Evolutionary conservation across 371 early-diverging fungal species (phyloP).

Genomic region (Quaeritorhiza haematococci): DNA sequence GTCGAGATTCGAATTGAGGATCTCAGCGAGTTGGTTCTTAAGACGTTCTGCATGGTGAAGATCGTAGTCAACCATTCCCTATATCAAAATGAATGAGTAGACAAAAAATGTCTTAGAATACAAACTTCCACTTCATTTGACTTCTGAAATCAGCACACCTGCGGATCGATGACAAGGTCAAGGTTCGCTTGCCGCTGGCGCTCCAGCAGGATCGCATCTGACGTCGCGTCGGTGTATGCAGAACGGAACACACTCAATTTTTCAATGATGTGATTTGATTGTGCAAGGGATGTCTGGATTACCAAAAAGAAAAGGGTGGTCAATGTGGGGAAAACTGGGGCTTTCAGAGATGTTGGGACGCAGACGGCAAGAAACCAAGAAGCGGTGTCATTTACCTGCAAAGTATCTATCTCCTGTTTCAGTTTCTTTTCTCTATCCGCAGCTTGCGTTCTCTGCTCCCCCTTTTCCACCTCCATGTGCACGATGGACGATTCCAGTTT

Average conservation of each 20-base stretch:
- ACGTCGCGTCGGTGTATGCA: constrained; percentile 23
- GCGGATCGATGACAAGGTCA: constrained; percentile 28
- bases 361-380: too few species aligned
- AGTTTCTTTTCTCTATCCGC: constrained; percentile 18
- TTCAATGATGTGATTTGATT: constrained; percentile 38
- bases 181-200: too few species aligned
- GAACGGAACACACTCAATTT: constrained; percentile 42
- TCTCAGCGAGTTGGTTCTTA: constrained; percentile 38
- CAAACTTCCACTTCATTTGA: too few species aligned
- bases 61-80: constrained; percentile 40
- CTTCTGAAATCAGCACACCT: too few species aligned
- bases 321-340: background rate
- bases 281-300: constrained; percentile 22
- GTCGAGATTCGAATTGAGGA: constrained; percentile 39
- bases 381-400: constrained; percentile 21
- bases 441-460: constrained; percentile 15
- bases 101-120: too few species aligned
- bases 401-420: constrained; percentile 25
- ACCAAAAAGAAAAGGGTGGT: background rate
- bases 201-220: too few species aligned
- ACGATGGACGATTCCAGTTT: too few species aligned
- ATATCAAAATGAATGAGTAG: too few species aligned
- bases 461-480: constrained; percentile 30
- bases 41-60: constrained; percentile 36
- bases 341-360: too few species aligned